Conservation (phyloP, 805 yeast genomes). For the Starmerella vitae region DNA sequence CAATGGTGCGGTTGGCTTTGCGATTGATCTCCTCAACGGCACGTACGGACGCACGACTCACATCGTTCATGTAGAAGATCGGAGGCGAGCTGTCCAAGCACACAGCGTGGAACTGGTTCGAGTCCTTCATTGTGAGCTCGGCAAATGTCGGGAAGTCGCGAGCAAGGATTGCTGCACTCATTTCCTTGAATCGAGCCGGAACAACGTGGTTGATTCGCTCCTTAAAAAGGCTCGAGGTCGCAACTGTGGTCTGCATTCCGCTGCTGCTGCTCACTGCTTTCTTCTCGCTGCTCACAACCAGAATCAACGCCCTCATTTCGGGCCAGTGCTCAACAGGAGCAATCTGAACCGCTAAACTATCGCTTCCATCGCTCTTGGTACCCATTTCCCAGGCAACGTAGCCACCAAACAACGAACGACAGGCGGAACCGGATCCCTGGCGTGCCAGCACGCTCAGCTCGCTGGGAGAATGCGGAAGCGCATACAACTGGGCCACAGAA, state of each 20-base stretch:
- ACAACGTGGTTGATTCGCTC: slow-evolving; percentile 71
- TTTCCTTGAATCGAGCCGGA: slow-evolving; percentile 68
- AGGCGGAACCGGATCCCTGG: slow-evolving; percentile 97
- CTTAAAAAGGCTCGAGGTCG: slow-evolving; percentile 73
- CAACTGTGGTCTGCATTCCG: slow-evolving; percentile 94
- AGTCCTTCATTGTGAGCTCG: slow-evolving; percentile 86
- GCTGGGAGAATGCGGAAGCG: slow-evolving; percentile 71
- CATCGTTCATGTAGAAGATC: slow-evolving; percentile 83
- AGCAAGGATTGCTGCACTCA: slow-evolving; percentile 62
- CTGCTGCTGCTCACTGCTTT: slow-evolving; percentile 90
- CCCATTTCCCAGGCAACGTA: slow-evolving; percentile 99
- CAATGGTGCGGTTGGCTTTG: slow-evolving; percentile 47
- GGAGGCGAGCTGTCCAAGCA: slow-evolving; percentile 94
- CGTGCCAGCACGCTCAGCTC: slow-evolving; percentile 89
- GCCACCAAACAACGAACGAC: slow-evolving; percentile 94
- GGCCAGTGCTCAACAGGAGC: slow-evolving; percentile 87
- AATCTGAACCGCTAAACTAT: slow-evolving; percentile 86
- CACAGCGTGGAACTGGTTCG: slow-evolving; percentile 96
- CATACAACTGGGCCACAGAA: slow-evolving; percentile 73
- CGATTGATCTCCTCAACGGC: slow-evolving; percentile 67
- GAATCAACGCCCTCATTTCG: slow-evolving; percentile 74
- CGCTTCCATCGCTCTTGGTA: slow-evolving; percentile 54
- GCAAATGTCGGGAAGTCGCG: slow-evolving; percentile 74
- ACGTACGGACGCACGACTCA: slow-evolving; percentile 69
- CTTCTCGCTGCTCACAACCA: slow-evolving; percentile 84